Evolutionary conservation across 371 early-diverging fungal genomes (phyloP).

Genomic region (Zychaea mexicana): DNA sequence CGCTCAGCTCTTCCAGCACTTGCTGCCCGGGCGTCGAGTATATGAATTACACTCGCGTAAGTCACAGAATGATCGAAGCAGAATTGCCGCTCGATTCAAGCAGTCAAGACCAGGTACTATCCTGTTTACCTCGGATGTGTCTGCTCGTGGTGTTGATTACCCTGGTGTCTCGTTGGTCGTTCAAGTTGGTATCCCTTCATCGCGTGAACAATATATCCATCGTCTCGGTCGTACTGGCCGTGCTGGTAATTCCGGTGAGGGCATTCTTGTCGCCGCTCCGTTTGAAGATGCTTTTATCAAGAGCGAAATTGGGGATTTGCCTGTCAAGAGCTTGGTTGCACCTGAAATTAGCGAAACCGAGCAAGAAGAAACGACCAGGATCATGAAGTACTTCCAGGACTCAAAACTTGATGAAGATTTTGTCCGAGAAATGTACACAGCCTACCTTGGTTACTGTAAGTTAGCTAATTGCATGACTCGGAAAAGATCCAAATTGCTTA

Average conservation of each 20-base stretch:
- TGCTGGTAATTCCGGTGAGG: slow-evolving; percentile 93
- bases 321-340: slow-evolving; percentile 50
- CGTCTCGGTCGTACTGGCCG: slow-evolving; percentile 99
- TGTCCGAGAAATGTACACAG: slow-evolving; percentile 60
- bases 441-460: slow-evolving; percentile 73
- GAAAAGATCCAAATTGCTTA: background rate
- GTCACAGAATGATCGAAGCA: slow-evolving; percentile 72
- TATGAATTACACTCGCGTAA: slow-evolving; percentile 86
- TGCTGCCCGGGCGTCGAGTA: slow-evolving; percentile 42
- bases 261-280: slow-evolving; percentile 82
- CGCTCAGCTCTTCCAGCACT: slow-evolving; percentile 57
- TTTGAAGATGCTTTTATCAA: slow-evolving; percentile 79
- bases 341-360: slow-evolving; percentile 38
- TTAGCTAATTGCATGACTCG: slow-evolving; percentile 21
- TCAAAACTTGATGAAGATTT: slow-evolving; percentile 41
- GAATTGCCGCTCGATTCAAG: slow-evolving; percentile 79
- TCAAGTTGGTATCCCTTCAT: slow-evolving; percentile 93
- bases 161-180: slow-evolving; percentile 94
- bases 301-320: slow-evolving; percentile 48
- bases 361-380: slow-evolving; percentile 19
- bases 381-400: slow-evolving; percentile 22
- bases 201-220: slow-evolving; percentile 95
- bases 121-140: slow-evolving; percentile 98
- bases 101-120: slow-evolving; percentile 58
- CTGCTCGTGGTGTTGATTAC: slow-evolving; percentile 99